A percentile compares a stretch with the other conserved stretches of the same genome.
These are phyloP conservation scores for Pontederia crassipes DNA, from an alignment of 176 grass and related monocot species.

Conservation along the genomic window DNA sequence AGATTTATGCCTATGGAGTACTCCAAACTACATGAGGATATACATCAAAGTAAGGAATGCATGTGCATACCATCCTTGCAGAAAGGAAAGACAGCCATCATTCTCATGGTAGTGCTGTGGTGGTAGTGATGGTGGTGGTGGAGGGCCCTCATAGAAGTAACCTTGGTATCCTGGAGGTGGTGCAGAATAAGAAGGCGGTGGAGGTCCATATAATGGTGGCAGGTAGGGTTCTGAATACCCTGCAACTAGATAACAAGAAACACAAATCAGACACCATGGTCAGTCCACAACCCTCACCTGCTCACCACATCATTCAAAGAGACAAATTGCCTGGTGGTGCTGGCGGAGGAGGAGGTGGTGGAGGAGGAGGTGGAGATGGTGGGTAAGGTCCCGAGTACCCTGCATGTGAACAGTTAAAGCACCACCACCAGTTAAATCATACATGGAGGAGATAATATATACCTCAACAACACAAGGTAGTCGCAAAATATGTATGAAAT, in stretches of 20 bases:
- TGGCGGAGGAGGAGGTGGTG: too few species aligned
- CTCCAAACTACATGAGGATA: too few species aligned
- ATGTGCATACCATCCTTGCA: slow-evolving; percentile 74
- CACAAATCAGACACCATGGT: too few species aligned
- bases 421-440: too few species aligned
- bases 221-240: slow-evolving; percentile 41
- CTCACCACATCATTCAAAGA: too few species aligned
- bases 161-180: slow-evolving; percentile 67
- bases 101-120: slow-evolving; percentile 27
- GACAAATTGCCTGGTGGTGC: too few species aligned
- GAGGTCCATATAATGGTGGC: slow-evolving; percentile 18
- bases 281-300: too few species aligned
- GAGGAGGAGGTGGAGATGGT: too few species aligned
- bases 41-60: too few species aligned
- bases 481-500: not conserved
- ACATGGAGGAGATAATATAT: too few species aligned
- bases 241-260: slow-evolving; percentile 3
- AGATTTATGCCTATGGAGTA: too few species aligned
- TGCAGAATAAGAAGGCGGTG: slow-evolving; percentile 10
- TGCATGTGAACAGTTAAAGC: slow-evolving; percentile 6
- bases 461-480: not conserved
- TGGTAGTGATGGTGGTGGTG: slow-evolving; percentile 21
- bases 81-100: slow-evolving; percentile 57
- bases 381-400: too few species aligned
- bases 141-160: slow-evolving; percentile 43